Evolutionary conservation across 139 green algal species (phyloP).

Genomic region (Chlorella sp.): DNA sequence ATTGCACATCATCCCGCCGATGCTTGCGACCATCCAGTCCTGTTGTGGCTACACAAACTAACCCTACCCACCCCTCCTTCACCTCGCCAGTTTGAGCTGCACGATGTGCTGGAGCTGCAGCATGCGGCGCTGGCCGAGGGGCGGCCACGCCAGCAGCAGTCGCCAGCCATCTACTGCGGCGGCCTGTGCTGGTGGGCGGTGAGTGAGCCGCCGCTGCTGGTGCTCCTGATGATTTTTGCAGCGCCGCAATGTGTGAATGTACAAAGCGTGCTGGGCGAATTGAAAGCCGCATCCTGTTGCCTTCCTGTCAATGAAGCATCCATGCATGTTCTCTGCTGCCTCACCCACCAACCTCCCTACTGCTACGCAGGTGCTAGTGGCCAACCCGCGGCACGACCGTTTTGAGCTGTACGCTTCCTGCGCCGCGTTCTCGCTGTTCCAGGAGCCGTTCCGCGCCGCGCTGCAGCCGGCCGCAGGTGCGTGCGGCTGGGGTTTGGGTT

Average conservation of each 20-base stretch:
- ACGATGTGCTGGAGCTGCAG: conserved; percentile 24
- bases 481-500: not conserved
- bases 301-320: too few species aligned
- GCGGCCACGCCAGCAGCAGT: conserved; percentile 24
- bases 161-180: conserved; percentile 22
- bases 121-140: conserved; percentile 4
- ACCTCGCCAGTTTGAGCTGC: conserved; percentile 21
- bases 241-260: too few species aligned
- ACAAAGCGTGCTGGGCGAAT: not conserved
- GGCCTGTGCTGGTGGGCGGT: conserved; percentile 27
- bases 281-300: not conserved
- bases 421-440: conserved; percentile 28
- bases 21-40: too few species aligned
- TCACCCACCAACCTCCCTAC: not conserved
- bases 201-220: not conserved
- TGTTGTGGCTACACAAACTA: too few species aligned
- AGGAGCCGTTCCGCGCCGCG: conserved; percentile 18
- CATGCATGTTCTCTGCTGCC: too few species aligned
- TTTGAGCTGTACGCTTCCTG: conserved; percentile 26
- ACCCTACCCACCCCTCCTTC: not conserved
- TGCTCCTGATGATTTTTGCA: too few species aligned
- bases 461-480: conserved; percentile 12
- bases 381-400: conserved; percentile 5
- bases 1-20: too few species aligned
- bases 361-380: not conserved